Percentiles rank a stretch among this genome's conserved stretches.
Evolutionary conservation across 2,329 filamentous ascomycete species (phyloP).

Genomic region (Ascochyta rabiei): DNA sequence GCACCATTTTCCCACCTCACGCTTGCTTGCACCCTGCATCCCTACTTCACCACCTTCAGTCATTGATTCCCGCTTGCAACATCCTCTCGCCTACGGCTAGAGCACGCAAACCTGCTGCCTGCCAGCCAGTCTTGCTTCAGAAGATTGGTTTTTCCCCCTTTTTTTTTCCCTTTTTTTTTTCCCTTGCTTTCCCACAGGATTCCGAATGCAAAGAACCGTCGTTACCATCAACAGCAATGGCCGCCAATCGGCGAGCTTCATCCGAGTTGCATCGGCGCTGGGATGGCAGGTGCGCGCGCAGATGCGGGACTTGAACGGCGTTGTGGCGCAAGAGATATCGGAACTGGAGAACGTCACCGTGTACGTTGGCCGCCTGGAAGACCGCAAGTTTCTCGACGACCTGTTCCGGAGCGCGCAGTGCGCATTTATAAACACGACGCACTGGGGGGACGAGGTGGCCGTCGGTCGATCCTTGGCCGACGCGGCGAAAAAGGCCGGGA

Average conservation of each 20-base stretch:
- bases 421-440: constrained; percentile 97
- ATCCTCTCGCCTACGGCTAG: background rate
- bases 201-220: constrained; percentile 65
- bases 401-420: constrained; percentile 85
- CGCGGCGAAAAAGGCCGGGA: constrained; percentile 80
- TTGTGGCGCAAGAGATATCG: constrained; percentile 86
- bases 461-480: constrained; percentile 90
- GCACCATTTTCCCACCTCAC: constrained; percentile 10
- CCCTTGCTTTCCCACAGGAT: background rate
- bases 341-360: constrained; percentile 81
- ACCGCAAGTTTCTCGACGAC: constrained; percentile 76
- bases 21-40: constrained; percentile 33
- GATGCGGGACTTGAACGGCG: constrained; percentile 82
- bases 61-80: constrained; percentile 18
- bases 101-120: constrained; percentile 1
- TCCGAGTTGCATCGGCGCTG: constrained; percentile 90
- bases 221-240: constrained; percentile 96
- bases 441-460: constrained; percentile 91
- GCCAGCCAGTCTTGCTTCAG: background rate
- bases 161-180: no score
- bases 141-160: background rate
- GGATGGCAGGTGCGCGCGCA: constrained; percentile 94
- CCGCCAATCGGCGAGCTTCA: constrained; percentile 92
- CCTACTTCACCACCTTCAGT: constrained; percentile 6
- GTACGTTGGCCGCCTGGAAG: constrained; percentile 68